A percentile compares a stretch with the other conserved stretches of the same genome.
Evolutionary conservation across 495 filamentous ascomycete genomes (phyloP).

Genomic region (Xylaria intraflava): DNA sequence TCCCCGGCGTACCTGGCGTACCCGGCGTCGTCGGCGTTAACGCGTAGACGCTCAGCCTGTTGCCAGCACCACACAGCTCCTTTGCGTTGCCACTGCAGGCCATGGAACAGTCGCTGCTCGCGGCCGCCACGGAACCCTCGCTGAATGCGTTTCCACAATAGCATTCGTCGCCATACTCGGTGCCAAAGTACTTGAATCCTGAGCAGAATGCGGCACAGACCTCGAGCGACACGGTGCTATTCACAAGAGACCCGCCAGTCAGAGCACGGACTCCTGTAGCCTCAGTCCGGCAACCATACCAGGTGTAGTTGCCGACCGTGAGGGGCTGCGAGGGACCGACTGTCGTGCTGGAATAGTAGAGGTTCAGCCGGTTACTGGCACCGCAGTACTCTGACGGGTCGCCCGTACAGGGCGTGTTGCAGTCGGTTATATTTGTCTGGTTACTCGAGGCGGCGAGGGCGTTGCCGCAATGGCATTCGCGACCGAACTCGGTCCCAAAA

Average conservation of each 20-base stretch:
- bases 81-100: conserved; percentile 32
- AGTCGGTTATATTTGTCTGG: conserved; percentile 20
- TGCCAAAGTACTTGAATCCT: conserved; percentile 26
- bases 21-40: not conserved
- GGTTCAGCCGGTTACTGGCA: conserved; percentile 22
- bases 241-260: conserved; percentile 8
- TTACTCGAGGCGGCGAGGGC: conserved; percentile 15
- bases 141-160: conserved; percentile 35
- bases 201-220: conserved; percentile 27
- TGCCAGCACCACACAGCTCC: conserved; percentile 40
- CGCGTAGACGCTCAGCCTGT: conserved; percentile 36
- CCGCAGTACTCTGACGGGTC: conserved; percentile 19
- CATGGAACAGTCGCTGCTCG: conserved; percentile 34
- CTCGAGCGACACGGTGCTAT: conserved; percentile 26
- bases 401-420: conserved; percentile 26
- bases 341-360: conserved; percentile 23
- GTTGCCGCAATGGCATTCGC: conserved; percentile 35
- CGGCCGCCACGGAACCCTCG: conserved; percentile 21
- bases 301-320: conserved; percentile 22
- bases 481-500: conserved; percentile 34
- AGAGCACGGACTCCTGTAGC: conserved; percentile 22
- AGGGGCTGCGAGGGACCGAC: conserved; percentile 21
- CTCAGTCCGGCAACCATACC: conserved; percentile 24
- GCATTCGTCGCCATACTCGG: conserved; percentile 37
- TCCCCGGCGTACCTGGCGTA: not conserved